A percentile compares a stretch with the other conserved stretches of the same genome.
These are phyloP conservation scores for Rhodocollybia butyracea DNA, from an alignment of 768 basidiomycete genomes.

Conservation along the genomic window DNA sequence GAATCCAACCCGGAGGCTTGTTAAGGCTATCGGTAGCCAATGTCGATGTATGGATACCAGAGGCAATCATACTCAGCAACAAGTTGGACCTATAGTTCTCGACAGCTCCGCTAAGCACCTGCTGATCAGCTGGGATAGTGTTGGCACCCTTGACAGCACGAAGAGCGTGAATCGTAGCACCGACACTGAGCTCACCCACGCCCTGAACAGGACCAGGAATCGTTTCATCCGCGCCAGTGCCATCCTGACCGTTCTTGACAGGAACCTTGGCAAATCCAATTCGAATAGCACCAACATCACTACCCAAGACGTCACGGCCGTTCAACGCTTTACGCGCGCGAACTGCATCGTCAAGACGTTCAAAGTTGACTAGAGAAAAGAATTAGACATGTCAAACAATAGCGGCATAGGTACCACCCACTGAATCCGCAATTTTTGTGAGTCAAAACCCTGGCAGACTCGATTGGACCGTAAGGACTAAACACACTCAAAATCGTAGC, in stretches of 20 bases:
- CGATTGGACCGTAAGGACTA: conserved; percentile 95
- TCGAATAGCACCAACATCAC: conserved; percentile 93
- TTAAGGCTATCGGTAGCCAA: conserved; percentile 52
- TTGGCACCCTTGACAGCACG: conserved; percentile 89
- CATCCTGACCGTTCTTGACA: conserved; percentile 79
- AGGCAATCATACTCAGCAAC: conserved; percentile 82
- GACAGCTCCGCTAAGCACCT: conserved; percentile 85
- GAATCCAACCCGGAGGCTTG: conserved; percentile 65
- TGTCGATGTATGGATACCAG: conserved; percentile 61
- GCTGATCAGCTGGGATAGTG: conserved; percentile 89
- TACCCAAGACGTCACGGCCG: conserved; percentile 92
- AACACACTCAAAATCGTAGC: conserved; percentile 94
- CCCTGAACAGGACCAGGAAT: conserved; percentile 71
- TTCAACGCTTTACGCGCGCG: conserved; percentile 94
- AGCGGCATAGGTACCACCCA: conserved; percentile 32
- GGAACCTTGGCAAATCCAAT: conserved; percentile 98
- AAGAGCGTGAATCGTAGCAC: conserved; percentile 84
- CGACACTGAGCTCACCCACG: conserved; percentile 80
- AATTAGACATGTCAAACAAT: conserved; percentile 5
- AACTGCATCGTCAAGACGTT: conserved; percentile 94
- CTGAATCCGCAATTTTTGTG: conserved; percentile 97
- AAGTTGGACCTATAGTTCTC: conserved; percentile 96
- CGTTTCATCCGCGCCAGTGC: conserved; percentile 58
- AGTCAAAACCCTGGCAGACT: conserved; percentile 92
- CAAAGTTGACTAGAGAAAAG: conserved; percentile 82